phyloP scores from a whole-genome alignment of 2,329 filamentous ascomycete genomes.

The Neofusicoccum laricinum region DNA sequence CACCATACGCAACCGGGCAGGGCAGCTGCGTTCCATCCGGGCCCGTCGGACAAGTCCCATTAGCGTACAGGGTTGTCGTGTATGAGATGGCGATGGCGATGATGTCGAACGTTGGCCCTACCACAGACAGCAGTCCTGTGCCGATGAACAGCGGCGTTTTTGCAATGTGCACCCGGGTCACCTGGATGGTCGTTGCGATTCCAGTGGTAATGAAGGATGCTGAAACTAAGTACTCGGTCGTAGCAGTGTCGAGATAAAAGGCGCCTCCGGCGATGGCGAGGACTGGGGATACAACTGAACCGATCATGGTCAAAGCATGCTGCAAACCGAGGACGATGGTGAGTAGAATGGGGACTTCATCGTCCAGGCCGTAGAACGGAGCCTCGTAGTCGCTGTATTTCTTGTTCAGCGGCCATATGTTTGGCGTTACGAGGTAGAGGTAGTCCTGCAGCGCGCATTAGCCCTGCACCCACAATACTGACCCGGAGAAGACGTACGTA shows the following conservation, averaged over 20 bases:
- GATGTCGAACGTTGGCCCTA: constrained; percentile 30
- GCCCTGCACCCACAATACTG: too few relatives aligned
- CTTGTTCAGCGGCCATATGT: constrained; percentile 25
- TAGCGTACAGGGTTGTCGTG: constrained; percentile 25
- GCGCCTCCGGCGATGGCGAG: constrained; percentile 30
- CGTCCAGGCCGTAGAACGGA: constrained; percentile 29
- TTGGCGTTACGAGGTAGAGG: constrained; percentile 28
- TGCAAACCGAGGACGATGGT: constrained; percentile 30
- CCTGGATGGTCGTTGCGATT: constrained; percentile 28
- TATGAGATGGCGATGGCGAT: constrained; percentile 29
- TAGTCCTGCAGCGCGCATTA: constrained; percentile 29
- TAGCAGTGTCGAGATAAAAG: constrained; percentile 26
- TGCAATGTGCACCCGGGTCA: constrained; percentile 26
- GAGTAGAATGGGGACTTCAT: constrained; percentile 25
- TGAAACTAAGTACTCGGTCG: constrained; percentile 28
- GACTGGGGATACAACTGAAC: constrained; percentile 28
- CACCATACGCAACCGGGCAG: constrained; percentile 25
- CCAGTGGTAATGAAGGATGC: constrained; percentile 31
- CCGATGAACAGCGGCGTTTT: constrained; percentile 30
- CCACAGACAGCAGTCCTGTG: constrained; percentile 27
- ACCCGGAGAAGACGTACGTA: constrained; percentile 29
- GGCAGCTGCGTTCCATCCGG: constrained; percentile 24
- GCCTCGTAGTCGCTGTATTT: constrained; percentile 28
- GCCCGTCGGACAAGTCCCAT: constrained; percentile 24
- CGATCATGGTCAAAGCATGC: constrained; percentile 30